Evolutionary conservation across 2,329 filamentous ascomycete genomes (phyloP), one percentile per base, ranked within the genome.

Genomic region (Arthroderma sp.): DNA sequence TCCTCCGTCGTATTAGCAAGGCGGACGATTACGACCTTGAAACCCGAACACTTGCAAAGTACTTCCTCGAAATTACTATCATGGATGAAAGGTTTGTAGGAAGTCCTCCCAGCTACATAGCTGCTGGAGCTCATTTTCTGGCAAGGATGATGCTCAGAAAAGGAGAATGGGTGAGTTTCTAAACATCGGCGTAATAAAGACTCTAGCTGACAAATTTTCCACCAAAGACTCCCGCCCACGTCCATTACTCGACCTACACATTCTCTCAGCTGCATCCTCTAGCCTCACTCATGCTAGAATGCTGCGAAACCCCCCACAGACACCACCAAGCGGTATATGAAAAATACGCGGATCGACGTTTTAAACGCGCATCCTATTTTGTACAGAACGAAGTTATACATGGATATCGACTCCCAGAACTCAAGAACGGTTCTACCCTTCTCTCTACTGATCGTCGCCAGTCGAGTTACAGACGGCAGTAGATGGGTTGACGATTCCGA

Each of bases 21-120:
- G 91, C 91, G 9, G 91, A 98, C 60, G 87, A 95, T 59, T 98
- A 96, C 59, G 88, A 98, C 59, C 71, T 94, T 39, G 89, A 98
- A 67, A 95, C 89, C 7, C 78, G 91, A 33, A 96, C 91, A 4
- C 70, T 98, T 44, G 87, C 91, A 55, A 98, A 98, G 68, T 98
- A 98, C 68, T 95, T 98, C 66, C 73, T 98, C 28, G 91, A 98
- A 63, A 77, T 96, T 45, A 93, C 87, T 33, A 81, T 96, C 62
- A 95, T 96, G 87, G 91, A 98, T 60, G 88, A 96, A 70, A 83
- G 89, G 15, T 96, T 98, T 58, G 86, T 98, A 32, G 86, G 84
- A 28, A 86, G 83, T 55, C 83, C 86, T 30, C 85, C 89, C 2
- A 95, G 88, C 72, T 96, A 86, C 61, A 69, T 89, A 43, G 85